A percentile compares a stretch with the other conserved stretches of the same genome.
Conservation (phyloP, 2,329 filamentous ascomycete genomes). For the Sphaerulina musiva region DNA sequence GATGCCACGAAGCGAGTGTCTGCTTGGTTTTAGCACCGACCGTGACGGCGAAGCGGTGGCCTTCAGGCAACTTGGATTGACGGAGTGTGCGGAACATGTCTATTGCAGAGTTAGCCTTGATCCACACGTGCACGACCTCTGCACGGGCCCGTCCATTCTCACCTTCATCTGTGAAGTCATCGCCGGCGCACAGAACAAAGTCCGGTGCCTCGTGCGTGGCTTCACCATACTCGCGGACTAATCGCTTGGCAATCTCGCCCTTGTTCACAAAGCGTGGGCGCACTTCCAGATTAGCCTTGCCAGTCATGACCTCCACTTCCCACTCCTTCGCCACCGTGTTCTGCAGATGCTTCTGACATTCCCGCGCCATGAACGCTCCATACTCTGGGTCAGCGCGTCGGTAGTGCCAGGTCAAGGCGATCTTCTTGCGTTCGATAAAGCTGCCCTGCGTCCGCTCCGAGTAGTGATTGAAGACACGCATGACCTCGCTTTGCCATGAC, state of each 20-base stretch:
- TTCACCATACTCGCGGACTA: conserved; percentile 66
- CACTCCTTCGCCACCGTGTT: conserved; percentile 67
- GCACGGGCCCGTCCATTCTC: conserved; percentile 29
- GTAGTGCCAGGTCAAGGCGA: conserved; percentile 96
- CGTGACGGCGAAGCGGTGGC: conserved; percentile 82
- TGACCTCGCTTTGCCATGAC: conserved; percentile 82
- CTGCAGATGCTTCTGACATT: conserved; percentile 77
- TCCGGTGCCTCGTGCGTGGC: conserved; percentile 57
- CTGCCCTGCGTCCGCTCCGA: conserved; percentile 85
- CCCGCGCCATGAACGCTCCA: conserved; percentile 67
- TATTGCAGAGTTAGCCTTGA: conserved; percentile 30
- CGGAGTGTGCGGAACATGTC: conserved; percentile 78
- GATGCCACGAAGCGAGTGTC: conserved; percentile 82
- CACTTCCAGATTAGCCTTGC: conserved; percentile 94
- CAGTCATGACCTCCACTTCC: conserved; percentile 93
- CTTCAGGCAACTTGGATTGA: conserved; percentile 48
- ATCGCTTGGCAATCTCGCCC: conserved; percentile 81
- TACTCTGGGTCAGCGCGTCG: conserved; percentile 82
- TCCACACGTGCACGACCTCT: conserved; percentile 13
- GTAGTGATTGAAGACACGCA: conserved; percentile 78
- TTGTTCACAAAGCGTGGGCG: conserved; percentile 98
- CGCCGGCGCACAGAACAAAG: conserved; percentile 84
- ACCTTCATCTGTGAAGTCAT: conserved; percentile 98
- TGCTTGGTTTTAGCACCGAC: conserved; percentile 89
- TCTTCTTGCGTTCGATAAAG: conserved; percentile 89